phyloP scores from a whole-genome alignment of 73 alveolate genomes.

The Paramecium tetraurelia region DNA sequence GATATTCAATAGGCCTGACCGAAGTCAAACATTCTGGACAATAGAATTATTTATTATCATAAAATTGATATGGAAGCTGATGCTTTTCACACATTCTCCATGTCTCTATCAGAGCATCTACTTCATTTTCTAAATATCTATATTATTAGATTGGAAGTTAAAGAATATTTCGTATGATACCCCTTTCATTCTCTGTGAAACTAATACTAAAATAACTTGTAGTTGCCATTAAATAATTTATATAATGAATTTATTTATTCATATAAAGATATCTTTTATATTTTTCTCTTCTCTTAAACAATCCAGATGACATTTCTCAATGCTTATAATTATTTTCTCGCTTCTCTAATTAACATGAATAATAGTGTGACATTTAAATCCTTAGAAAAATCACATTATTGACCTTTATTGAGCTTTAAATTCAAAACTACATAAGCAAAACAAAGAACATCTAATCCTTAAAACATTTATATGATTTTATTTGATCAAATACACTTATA shows the following conservation, averaged over 20 bases:
- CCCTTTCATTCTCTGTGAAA: not conserved
- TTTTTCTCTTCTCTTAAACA: not conserved
- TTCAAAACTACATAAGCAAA: not conserved
- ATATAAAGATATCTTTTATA: not conserved
- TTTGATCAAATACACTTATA: not conserved
- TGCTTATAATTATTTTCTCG: not conserved
- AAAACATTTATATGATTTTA: not conserved
- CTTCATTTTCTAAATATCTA: not conserved
- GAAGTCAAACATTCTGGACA: not conserved
- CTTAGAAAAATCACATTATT: not conserved
- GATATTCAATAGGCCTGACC: not conserved
- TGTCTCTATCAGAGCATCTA: not conserved
- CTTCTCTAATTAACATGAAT: not conserved
- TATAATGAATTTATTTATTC: not conserved
- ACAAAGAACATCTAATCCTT: not conserved
- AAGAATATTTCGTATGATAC: not conserved
- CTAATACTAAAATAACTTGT: not conserved
- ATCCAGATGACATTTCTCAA: not conserved
- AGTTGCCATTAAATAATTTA: not conserved
- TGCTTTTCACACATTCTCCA: not conserved
- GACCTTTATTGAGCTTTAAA: not conserved
- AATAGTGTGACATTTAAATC: not conserved
- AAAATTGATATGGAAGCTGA: not conserved
- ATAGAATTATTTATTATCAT: not conserved
- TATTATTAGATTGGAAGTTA: not conserved